Evolutionary conservation across 768 basidiomycete species (phyloP), one percentile per base, ranked within the genome.

Genomic region (Rubroboletus satanas): DNA sequence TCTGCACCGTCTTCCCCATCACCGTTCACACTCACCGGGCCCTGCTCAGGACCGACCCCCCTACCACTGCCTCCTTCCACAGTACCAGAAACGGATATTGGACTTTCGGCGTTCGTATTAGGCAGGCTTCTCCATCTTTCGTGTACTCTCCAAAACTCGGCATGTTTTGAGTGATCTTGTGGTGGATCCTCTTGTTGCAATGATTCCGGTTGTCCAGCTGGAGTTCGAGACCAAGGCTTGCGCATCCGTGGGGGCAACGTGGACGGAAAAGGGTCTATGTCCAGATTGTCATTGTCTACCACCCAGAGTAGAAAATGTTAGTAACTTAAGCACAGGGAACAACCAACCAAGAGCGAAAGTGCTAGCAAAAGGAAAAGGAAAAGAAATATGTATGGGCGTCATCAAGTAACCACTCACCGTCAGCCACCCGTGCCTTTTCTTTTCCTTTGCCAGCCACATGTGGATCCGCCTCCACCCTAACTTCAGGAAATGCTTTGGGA

Each of bases 161-260:
- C 18, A 17, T 43, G 28, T 33, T 56, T 37, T 0, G 44, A 33
- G 9, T 45, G 52, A 28, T 55, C 51, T 14, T 7, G 49, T 23
- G 45, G 31, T 28, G 23, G 3, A 38, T 35, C 31, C 33, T 56
- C 58, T 39, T 55, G 49, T 21, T 21, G 21, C n/a, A n/a, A 26
- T 38, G 42, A 5, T 47, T 66, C 53, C 2, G 21, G 6, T 36
- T 46, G 57, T 35, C 9, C 12, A 3, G 32, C n/a, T 11, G 44
- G 33, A n/a, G 50, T 50, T 18, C 64, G 68, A 23, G 69, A 62
- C 77, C 75, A 74, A 4, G 58, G 57, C 58, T 83, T 87, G 37
- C 85, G 74, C 79, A 87, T 79, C 68, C 83, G 83, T 4, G 85
- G 84, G 6, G 85, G 85, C 60, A 87, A 74, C 46, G 68, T 36